Percentiles rank a stretch among this genome's conserved stretches.
Evolutionary conservation across 1,284 basidiomycete genomes (phyloP).

Genomic region (Naganishia albida): DNA sequence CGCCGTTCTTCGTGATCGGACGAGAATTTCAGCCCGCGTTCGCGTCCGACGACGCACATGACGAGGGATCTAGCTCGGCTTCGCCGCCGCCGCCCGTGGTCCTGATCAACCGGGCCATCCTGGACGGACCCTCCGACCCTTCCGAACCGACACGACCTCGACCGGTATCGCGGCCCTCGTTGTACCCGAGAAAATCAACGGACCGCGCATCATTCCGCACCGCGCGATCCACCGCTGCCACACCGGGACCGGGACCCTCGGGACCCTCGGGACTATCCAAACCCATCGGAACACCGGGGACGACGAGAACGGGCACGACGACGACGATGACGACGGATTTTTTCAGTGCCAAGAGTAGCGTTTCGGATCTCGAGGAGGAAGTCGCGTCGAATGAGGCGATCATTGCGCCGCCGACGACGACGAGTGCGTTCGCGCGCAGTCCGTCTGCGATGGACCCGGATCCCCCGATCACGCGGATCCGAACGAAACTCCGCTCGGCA

Average conservation of each 20-base stretch:
- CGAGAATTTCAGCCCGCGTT: not conserved
- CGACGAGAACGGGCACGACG: not conserved
- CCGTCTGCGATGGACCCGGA: too few relatives aligned
- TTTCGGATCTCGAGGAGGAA: not conserved
- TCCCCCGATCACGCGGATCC: not conserved
- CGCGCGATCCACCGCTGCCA: constrained; percentile 5
- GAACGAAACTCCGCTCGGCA: constrained; percentile 11
- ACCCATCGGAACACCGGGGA: not conserved
- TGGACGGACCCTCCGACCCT: not conserved
- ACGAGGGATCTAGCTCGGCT: not conserved
- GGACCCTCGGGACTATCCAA: not conserved
- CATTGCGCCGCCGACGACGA: not conserved
- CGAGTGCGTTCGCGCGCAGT: too few relatives aligned
- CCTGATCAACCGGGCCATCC: constrained; percentile 6
- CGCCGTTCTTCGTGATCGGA: constrained; percentile 13
- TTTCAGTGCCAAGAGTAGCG: constrained; percentile 24
- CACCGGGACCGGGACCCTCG: too few relatives aligned
- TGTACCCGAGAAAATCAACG: constrained; percentile 13
- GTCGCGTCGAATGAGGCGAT: not conserved
- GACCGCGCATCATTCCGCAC: constrained; percentile 17
- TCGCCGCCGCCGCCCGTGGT: constrained; percentile 4
- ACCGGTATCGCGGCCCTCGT: constrained; percentile 14
- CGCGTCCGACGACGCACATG: constrained; percentile 4
- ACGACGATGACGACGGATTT: constrained; percentile 17
- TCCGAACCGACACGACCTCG: not conserved